These are phyloP conservation scores for Westerdykella sp. DNA, from an alignment of 2,329 filamentous ascomycete species.

Conservation along the genomic window DNA sequence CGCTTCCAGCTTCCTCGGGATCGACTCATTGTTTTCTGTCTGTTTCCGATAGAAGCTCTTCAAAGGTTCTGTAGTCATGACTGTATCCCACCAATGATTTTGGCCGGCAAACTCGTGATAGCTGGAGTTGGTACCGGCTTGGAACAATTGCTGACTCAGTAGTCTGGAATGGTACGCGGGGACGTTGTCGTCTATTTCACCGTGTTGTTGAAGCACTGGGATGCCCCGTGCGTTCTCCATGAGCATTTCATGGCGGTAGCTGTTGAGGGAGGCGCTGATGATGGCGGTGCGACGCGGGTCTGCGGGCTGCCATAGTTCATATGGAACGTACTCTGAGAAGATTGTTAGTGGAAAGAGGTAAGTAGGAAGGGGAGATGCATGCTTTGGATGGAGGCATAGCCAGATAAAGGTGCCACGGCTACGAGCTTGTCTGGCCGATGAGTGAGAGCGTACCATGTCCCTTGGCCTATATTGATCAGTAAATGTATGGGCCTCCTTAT, in stretches of 20 bases:
- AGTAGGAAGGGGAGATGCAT: conserved; percentile 12
- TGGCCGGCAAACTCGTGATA: conserved; percentile 48
- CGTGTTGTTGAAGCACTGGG: conserved; percentile 53
- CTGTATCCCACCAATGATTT: conserved; percentile 51
- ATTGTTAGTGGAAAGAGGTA: conserved; percentile 1
- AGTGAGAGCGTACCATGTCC: conserved; percentile 51
- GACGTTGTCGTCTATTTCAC: conserved; percentile 52
- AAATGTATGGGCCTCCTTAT: not conserved
- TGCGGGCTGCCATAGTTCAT: conserved; percentile 50
- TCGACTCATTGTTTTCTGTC: conserved; percentile 8
- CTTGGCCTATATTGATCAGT: conserved; percentile 41
- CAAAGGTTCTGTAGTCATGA: conserved; percentile 49
- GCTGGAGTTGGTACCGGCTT: conserved; percentile 38
- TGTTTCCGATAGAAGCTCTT: conserved; percentile 45
- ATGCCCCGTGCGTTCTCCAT: conserved; percentile 48
- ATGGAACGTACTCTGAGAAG: conserved; percentile 49
- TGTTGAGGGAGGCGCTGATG: conserved; percentile 45
- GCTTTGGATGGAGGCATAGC: conserved; percentile 53
- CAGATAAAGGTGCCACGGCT: conserved; percentile 52
- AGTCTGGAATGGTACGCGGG: conserved; percentile 53
- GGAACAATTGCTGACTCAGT: conserved; percentile 45
- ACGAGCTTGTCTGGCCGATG: conserved; percentile 53
- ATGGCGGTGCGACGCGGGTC: conserved; percentile 47
- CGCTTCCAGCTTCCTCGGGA: conserved; percentile 19
- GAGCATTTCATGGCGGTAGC: conserved; percentile 52